phyloP scores from a whole-genome alignment of 1,139 yeast genomes.

The Yamadazyma epiphylla region DNA sequence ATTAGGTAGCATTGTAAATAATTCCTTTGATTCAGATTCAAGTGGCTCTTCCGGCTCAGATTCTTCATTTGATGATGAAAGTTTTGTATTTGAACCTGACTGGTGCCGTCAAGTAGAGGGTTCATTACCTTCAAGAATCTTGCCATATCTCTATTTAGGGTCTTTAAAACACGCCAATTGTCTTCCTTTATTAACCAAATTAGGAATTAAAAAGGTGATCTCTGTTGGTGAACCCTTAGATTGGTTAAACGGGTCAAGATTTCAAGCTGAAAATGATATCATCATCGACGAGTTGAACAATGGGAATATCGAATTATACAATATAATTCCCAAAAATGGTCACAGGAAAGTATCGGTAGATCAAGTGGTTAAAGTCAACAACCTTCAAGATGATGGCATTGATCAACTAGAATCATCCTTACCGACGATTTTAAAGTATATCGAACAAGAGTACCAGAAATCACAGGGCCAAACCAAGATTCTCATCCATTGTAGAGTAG shows the following conservation, averaged over 20 bases:
- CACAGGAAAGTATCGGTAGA: conserved; percentile 13
- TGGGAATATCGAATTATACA: conserved; percentile 32
- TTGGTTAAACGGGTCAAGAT: conserved; percentile 46
- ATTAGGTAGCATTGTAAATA: conserved; percentile 20
- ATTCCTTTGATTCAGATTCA: conserved; percentile 4
- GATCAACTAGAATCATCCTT: conserved; percentile 36
- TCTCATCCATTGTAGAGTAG: conserved; percentile 48
- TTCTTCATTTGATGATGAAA: conserved; percentile 4
- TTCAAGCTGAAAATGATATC: conserved; percentile 24
- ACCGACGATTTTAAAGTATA: conserved; percentile 33
- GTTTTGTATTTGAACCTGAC: conserved; percentile 10
- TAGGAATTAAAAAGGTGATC: conserved; percentile 73
- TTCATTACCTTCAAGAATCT: conserved; percentile 66
- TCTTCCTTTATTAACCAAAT: conserved; percentile 53
- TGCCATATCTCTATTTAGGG: conserved; percentile 85
- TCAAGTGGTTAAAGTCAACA: conserved; percentile 42
- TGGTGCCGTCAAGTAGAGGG: conserved; percentile 54
- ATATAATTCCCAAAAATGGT: conserved; percentile 19
- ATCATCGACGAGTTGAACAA: conserved; percentile 19
- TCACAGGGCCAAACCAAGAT: conserved; percentile 31
- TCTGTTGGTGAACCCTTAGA: conserved; percentile 84
- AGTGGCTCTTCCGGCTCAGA: conserved; percentile 2
- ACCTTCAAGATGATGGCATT: conserved; percentile 48
- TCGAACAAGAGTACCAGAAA: conserved; percentile 27
- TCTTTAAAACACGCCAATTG: conserved; percentile 79